These are phyloP conservation scores for Podila epigama DNA, from an alignment of 192 early-diverging fungal species.

Conservation along the genomic window DNA sequence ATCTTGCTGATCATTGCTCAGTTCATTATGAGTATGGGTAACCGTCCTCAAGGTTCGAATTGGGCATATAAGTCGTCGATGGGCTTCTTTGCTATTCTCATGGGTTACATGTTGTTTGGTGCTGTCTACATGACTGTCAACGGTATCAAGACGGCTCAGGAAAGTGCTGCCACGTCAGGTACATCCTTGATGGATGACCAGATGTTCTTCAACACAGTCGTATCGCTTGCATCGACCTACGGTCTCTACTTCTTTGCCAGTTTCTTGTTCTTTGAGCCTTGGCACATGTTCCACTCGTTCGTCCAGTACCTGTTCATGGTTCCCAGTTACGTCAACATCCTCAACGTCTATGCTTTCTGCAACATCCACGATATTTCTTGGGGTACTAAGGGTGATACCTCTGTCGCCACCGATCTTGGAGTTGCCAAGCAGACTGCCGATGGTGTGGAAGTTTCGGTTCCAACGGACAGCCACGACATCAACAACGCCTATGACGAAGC, in stretches of 20 bases:
- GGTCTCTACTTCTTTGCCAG: conserved; percentile 77
- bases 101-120: conserved; percentile 65
- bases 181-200: conserved; percentile 46
- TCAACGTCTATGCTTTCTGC: conserved; percentile 68
- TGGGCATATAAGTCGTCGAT: conserved; percentile 63
- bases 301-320: conserved; percentile 78
- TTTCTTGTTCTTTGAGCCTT: conserved; percentile 75
- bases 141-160: conserved; percentile 41
- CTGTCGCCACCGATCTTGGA: conserved; percentile 53
- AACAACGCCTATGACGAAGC: conserved; percentile 58
- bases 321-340: conserved; percentile 78
- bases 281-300: conserved; percentile 81
- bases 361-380: conserved; percentile 73
- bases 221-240: conserved; percentile 76
- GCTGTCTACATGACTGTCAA: conserved; percentile 56
- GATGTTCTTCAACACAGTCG: conserved; percentile 66
- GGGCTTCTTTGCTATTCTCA: conserved; percentile 54
- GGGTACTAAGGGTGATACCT: conserved; percentile 89
- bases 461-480: conserved; percentile 53
- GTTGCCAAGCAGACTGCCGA: conserved; percentile 52
- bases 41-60: conserved; percentile 90
- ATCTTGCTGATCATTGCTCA: conserved; percentile 80
- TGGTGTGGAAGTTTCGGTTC: conserved; percentile 56
- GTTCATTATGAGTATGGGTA: conserved; percentile 93
- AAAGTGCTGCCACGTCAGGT: conserved; percentile 3